A percentile compares a stretch with the other conserved stretches of the same genome.
Conservation (phyloP, 1,284 basidiomycete genomes). For the Fistulina hepatica region DNA sequence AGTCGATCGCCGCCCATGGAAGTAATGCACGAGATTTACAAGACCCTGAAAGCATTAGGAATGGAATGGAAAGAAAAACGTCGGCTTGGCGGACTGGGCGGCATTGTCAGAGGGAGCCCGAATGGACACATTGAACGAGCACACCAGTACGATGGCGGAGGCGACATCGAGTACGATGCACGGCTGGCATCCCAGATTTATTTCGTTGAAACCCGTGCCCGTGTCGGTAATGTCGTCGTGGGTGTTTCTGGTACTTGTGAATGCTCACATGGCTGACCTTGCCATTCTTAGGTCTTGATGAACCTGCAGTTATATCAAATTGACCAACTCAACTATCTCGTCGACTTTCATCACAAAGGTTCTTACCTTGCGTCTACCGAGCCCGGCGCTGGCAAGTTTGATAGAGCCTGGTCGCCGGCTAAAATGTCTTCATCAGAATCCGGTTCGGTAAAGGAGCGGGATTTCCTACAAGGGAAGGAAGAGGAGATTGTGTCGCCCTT, state of each 20-base stretch:
- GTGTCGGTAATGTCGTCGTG: slow-evolving; percentile 86
- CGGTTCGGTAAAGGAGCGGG: slow-evolving; percentile 42
- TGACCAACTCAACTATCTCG: slow-evolving; percentile 91
- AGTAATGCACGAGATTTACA: slow-evolving; percentile 98
- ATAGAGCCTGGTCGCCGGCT: too few relatives aligned
- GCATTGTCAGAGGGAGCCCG: slow-evolving; percentile 24
- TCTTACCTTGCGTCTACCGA: slow-evolving; percentile 66
- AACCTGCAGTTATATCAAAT: slow-evolving; percentile 96
- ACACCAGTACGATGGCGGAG: slow-evolving; percentile 52
- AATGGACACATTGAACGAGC: slow-evolving; percentile 51
- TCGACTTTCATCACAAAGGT: slow-evolving; percentile 96
- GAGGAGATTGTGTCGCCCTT: slow-evolving; percentile 88
- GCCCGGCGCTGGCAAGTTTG: slow-evolving; percentile 54
- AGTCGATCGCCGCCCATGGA: slow-evolving; percentile 96
- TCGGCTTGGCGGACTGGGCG: slow-evolving; percentile 58
- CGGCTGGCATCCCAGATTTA: slow-evolving; percentile 70
- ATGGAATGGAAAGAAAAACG: slow-evolving; percentile 96
- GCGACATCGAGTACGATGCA: slow-evolving; percentile 53
- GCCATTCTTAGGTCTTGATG: slow-evolving; percentile 68
- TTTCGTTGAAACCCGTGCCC: slow-evolving; percentile 88
- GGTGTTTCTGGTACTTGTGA: slow-evolving; percentile 21
- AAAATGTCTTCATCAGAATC: too few relatives aligned
- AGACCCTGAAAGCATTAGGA: slow-evolving; percentile 82
- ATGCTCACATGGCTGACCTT: slow-evolving; percentile 4
- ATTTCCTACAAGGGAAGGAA: slow-evolving; percentile 37